Evolutionary conservation across 305 asterid genomes (phyloP), one percentile per base, ranked within the genome.

Genomic region (Coffea humblotiana): DNA sequence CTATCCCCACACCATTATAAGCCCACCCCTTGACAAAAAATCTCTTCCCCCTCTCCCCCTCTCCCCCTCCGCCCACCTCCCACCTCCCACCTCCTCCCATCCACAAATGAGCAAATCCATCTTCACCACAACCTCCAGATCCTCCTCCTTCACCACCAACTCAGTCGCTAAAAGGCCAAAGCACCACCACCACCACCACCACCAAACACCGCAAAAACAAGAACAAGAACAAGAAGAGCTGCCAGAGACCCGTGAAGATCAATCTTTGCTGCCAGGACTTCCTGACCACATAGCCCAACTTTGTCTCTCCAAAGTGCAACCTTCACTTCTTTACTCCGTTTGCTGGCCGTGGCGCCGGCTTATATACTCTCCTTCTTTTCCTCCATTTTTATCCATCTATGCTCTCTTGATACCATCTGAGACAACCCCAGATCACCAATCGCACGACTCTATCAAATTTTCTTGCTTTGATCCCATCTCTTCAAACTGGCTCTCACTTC

Each of bases 291-390:
- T 93, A 37, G 88, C 97, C 71, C 97, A 89, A 0, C 79, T 87
- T 78, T 92, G 97, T 82, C 94, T 95, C 47, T 91, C 91, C 8
- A 85, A 47, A 23, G 89, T 90, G 23, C 94, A 85, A 6, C 90
- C 97, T 10, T 75, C 87, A 0, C 71, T 52, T 52, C 91, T 95
- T 76, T 92, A 78, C 90, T 83, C 92, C 74, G 95, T 95, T 69
- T 93, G 94, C 84, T 86, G 78, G 18, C 82, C 97, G 0, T 95
- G 98, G 98, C 97, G 97, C 74, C 90, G 90, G 79, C 90, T 95
- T 32, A 82, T 92, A 1, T 92, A 92, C 84, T 85, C 97, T 12
- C 91, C 98, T 2, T 86, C 91, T 4, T 92, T 92, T 79, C 89
- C 95, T 0, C 94, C 94, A 0, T 95, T 89, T 65, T 86, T 89